Percentiles rank a stretch among this genome's conserved stretches.
Evolutionary conservation across 805 yeast species (phyloP).

Genomic region (Lipomyces kockii): DNA sequence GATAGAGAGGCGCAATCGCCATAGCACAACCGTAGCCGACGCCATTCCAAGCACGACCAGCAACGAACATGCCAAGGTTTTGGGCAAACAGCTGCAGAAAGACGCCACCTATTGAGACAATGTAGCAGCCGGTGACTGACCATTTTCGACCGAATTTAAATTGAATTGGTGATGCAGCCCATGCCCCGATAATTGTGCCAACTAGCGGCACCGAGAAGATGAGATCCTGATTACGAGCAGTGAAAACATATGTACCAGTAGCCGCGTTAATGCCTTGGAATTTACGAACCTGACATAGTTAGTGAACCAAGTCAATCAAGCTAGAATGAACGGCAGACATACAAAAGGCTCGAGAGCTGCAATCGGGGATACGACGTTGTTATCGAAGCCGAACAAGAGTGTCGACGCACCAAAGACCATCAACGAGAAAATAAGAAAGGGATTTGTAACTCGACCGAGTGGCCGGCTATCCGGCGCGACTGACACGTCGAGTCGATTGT

Average conservation of each 20-base stretch:
- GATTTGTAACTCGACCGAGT: background rate
- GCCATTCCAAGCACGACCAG: conserved; percentile 16
- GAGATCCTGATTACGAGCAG: conserved; percentile 21
- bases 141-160: conserved; percentile 12
- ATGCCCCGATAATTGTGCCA: conserved; percentile 16
- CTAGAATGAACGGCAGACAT: background rate
- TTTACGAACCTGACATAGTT: conserved; percentile 1
- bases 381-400: conserved; percentile 17
- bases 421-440: background rate
- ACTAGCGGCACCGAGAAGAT: conserved; percentile 15
- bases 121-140: conserved; percentile 10
- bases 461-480: background rate
- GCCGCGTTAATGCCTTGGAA: conserved; percentile 10
- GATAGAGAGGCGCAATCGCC: conserved; percentile 18
- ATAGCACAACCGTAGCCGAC: conserved; percentile 12
- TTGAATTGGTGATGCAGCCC: conserved; percentile 12
- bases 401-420: conserved; percentile 14
- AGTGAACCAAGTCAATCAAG: background rate
- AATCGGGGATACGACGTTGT: conserved; percentile 21
- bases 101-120: conserved; percentile 13
- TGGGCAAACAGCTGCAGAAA: conserved; percentile 17
- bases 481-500: background rate
- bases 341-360: conserved; percentile 15
- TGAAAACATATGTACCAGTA: conserved; percentile 15
- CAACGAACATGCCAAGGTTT: conserved; percentile 12